A percentile compares a stretch with the other conserved stretches of the same genome.
phyloP scores from a whole-genome alignment of 2,329 filamentous ascomycete species.

The Penicillium capsulatum region DNA sequence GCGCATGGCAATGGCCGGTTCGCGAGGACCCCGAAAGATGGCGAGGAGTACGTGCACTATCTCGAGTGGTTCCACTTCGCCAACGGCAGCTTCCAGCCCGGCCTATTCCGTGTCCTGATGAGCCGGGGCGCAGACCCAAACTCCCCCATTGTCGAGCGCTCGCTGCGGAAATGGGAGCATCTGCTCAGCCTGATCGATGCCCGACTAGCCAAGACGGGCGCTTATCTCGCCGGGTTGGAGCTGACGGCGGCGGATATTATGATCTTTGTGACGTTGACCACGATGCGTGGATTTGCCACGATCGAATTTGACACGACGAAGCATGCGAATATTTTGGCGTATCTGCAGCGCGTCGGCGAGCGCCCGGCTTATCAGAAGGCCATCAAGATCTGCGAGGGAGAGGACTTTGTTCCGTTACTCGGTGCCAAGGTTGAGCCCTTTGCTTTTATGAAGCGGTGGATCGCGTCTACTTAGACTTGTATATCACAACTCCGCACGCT shows the following conservation, averaged over 20 bases:
- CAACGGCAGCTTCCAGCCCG: slow-evolving; percentile 18
- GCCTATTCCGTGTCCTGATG: slow-evolving; percentile 14
- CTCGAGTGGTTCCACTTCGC: slow-evolving; percentile 23
- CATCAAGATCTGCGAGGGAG: slow-evolving; percentile 21
- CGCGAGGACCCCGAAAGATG: slow-evolving; percentile 18
- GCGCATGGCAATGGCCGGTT: slow-evolving; percentile 17
- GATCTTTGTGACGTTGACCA: slow-evolving; percentile 18
- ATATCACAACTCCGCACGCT: too few relatives aligned
- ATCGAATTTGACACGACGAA: slow-evolving; percentile 16
- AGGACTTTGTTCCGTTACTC: slow-evolving; percentile 19
- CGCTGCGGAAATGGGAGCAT: slow-evolving; percentile 8
- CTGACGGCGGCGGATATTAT: slow-evolving; percentile 23
- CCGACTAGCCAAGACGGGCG: slow-evolving; percentile 16
- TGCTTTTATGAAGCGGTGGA: slow-evolving; percentile 9
- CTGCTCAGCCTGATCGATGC: slow-evolving; percentile 15
- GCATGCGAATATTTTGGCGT: slow-evolving; percentile 17
- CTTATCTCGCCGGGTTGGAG: slow-evolving; percentile 18
- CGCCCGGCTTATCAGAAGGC: slow-evolving; percentile 20
- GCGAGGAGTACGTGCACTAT: slow-evolving; percentile 16
- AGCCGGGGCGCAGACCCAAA: slow-evolving; percentile 5
- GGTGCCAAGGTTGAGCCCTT: slow-evolving; percentile 13
- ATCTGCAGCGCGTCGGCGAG: slow-evolving; percentile 19
- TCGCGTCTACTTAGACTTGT: too few relatives aligned
- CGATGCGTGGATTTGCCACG: slow-evolving; percentile 19
- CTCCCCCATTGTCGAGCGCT: slow-evolving; percentile 5